Evolutionary conservation across 2,329 filamentous ascomycete species (phyloP), one percentile per base, ranked within the genome.

Genomic region (Raffaelea ambrosiae): DNA sequence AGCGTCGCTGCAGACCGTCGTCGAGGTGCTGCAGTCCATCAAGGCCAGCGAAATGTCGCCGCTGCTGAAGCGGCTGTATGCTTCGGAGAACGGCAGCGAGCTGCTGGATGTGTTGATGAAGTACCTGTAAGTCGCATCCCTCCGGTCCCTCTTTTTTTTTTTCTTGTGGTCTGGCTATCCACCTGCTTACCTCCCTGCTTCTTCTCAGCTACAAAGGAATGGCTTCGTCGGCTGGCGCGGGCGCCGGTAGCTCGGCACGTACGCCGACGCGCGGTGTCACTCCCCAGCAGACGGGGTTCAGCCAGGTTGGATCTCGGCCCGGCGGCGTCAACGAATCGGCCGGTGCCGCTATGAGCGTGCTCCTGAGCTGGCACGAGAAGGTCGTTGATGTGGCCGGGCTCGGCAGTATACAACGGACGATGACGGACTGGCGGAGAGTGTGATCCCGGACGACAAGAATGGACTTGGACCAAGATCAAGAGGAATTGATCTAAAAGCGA

Each of bases 351-450:
- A 97, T 97, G 93, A 97, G 93, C 63, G 93, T 98, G 45, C 66
- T 98, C 63, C 72, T 98, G 56, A 96, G 89, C 68, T 98, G 93
- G 93, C 93, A 98, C 64, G 93, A 98, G 74, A 98, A 96, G 77
- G 79, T 96, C 53, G 88, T 97, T 4, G 93, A 98, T 61, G 83
- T 96, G 60, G 88, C 89, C 35, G 93, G 93, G 21, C 74, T 89
- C 56, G 93, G 93, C 40, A 88, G 86, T 65, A 93, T 98, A 67
- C 87, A 89, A 53, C 81, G 93, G 59, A 88, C 88, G 56, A 96
- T 98, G 90, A 93, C 88, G 39, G 93, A 98, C 73, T 87, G 91
- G 72, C 83, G 93, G 61, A 93, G 86, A 59, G 91, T 94, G 58
- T 95, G 71, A 72, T n/a, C 18, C 11, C 13, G 31, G 20, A 23